Conservation (phyloP, 441 rosid genomes). For the Bruguiera hainesii region DNA sequence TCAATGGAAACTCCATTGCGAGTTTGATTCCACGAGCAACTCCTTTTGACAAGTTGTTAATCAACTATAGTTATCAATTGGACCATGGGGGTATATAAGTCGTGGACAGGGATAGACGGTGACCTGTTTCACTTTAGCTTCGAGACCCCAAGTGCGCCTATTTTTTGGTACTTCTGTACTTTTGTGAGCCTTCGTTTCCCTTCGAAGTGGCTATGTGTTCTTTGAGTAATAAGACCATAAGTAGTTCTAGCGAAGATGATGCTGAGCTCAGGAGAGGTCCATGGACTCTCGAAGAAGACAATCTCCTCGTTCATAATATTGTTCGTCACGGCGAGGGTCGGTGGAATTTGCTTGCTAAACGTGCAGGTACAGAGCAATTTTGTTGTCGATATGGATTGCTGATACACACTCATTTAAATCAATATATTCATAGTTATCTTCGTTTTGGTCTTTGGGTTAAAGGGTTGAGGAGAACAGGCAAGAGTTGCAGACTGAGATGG, state of each 20-base stretch:
- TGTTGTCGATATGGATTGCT: neutral
- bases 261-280: constrained; percentile 57
- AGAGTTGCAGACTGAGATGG: constrained; percentile 63
- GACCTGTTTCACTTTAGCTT: neutral
- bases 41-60: constrained; percentile 27
- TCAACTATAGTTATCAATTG: constrained; percentile 15
- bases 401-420: neutral
- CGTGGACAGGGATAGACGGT: neutral
- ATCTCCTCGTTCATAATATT: constrained; percentile 44
- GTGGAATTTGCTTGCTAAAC: constrained; percentile 55
- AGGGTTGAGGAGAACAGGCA: constrained; percentile 50
- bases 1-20: constrained; percentile 21
- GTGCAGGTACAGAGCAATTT: constrained; percentile 36
- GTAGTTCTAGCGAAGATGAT: constrained; percentile 19
- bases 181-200: neutral
- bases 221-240: constrained; percentile 11
- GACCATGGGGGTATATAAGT: neutral
- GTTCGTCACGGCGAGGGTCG: constrained; percentile 55
- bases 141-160: neutral
- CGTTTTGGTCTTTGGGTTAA: constrained; percentile 1
- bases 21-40: constrained; percentile 16
- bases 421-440: neutral
- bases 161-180: neutral
- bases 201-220: constrained; percentile 27
- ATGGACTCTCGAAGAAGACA: constrained; percentile 70